These are phyloP conservation scores for Tothia fuscella DNA, from an alignment of 2,329 filamentous ascomycete species.

Conservation along the genomic window DNA sequence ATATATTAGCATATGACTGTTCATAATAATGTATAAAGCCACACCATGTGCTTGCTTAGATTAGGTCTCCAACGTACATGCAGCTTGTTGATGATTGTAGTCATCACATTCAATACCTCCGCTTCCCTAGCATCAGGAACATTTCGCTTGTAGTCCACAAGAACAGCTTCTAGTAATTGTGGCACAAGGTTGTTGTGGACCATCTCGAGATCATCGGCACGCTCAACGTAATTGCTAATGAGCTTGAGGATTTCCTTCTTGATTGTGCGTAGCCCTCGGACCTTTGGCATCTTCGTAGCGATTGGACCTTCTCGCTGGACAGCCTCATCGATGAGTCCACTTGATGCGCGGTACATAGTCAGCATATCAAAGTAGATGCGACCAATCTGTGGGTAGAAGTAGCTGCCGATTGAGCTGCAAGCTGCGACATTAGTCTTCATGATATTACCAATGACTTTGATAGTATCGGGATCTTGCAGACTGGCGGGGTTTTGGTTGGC, in stretches of 20 bases:
- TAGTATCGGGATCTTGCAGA: slow-evolving; percentile 83
- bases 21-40: background rate
- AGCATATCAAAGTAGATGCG: slow-evolving; percentile 98
- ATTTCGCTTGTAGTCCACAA: slow-evolving; percentile 94
- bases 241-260: slow-evolving; percentile 99
- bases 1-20: slow-evolving; percentile 15
- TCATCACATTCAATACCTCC: slow-evolving; percentile 95
- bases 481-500: slow-evolving; percentile 77
- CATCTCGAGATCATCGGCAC: slow-evolving; percentile 89
- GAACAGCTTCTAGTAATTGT: slow-evolving; percentile 83
- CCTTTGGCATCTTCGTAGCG: slow-evolving; percentile 94
- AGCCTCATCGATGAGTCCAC: slow-evolving; percentile 85
- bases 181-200: slow-evolving; percentile 91
- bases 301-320: slow-evolving; percentile 80
- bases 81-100: slow-evolving; percentile 90
- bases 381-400: slow-evolving; percentile 96
- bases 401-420: slow-evolving; percentile 88
- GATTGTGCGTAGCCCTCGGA: slow-evolving; percentile 88
- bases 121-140: slow-evolving; percentile 91
- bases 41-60: slow-evolving; percentile 38
- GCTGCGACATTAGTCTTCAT: slow-evolving; percentile 99
- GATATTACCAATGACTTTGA: slow-evolving; percentile 98
- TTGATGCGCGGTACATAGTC: slow-evolving; percentile 98
- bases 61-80: slow-evolving; percentile 61
- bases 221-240: slow-evolving; percentile 95